Conservation (phyloP, 495 filamentous ascomycete genomes). For the Xylaria longipes region DNA sequence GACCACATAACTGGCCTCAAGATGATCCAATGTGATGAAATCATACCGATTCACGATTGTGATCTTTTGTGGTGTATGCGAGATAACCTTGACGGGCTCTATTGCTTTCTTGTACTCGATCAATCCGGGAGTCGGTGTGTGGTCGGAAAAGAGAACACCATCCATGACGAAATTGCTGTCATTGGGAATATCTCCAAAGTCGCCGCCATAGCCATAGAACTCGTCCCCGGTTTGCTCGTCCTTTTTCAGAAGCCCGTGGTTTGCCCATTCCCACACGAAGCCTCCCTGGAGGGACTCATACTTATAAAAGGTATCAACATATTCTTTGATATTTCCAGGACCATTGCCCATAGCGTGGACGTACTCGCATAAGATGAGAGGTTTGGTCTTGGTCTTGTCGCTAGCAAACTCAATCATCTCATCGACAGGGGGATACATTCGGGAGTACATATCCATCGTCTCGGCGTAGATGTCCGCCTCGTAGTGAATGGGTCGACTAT, state of each 20-base stretch:
- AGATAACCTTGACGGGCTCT: constrained; percentile 55
- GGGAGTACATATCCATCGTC: constrained; percentile 68
- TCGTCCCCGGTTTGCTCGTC: constrained; percentile 53
- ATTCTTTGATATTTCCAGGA: constrained; percentile 69
- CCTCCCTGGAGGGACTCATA: constrained; percentile 68
- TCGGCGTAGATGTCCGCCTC: constrained; percentile 65
- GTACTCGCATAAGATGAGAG: constrained; percentile 72
- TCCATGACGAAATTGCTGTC: constrained; percentile 72
- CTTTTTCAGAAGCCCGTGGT: constrained; percentile 67
- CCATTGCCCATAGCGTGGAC: constrained; percentile 78
- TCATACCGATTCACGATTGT: constrained; percentile 58
- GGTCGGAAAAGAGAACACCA: constrained; percentile 64
- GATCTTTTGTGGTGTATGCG: constrained; percentile 29
- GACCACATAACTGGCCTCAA: constrained; percentile 41
- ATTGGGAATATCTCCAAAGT: constrained; percentile 71
- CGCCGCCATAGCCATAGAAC: constrained; percentile 71
- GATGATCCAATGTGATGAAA: constrained; percentile 57
- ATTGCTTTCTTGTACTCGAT: constrained; percentile 67
- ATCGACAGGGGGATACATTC: constrained; percentile 68
- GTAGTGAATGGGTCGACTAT: constrained; percentile 68
- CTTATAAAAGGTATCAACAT: constrained; percentile 64
- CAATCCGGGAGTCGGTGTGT: constrained; percentile 64
- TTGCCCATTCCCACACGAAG: constrained; percentile 78
- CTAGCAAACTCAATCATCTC: constrained; percentile 54
- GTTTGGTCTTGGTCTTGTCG: constrained; percentile 56